A percentile compares a stretch with the other conserved stretches of the same genome.
Evolutionary conservation across 352 stramenopile genomes (phyloP).

Genomic region (Globisporangium uncinulatum): DNA sequence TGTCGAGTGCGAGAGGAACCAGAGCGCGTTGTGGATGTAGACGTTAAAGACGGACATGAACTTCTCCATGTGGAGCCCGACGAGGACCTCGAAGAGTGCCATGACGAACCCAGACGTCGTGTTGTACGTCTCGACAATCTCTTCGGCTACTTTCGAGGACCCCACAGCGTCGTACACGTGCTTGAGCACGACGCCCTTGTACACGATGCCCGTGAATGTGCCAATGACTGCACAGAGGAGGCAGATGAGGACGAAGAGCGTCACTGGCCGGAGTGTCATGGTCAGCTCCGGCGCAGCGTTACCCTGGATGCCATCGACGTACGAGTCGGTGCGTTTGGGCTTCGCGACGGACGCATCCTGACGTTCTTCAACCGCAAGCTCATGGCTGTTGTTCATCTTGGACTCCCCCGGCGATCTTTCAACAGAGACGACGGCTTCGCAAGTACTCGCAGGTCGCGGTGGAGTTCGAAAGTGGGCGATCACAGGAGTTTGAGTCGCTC

Average conservation of each 20-base stretch:
- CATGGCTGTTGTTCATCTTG: neutral
- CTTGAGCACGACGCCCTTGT: constrained; percentile 6
- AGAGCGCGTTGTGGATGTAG: constrained; percentile 46
- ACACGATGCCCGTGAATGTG: constrained; percentile 2
- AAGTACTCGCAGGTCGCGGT: too few species aligned
- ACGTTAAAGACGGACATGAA: constrained; percentile 34
- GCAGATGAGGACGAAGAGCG: constrained; percentile 3
- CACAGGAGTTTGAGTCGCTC: too few species aligned
- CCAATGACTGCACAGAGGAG: neutral
- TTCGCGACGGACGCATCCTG: neutral
- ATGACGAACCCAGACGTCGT: constrained; percentile 9
- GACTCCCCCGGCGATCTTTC: too few species aligned
- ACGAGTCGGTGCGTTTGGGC: neutral
- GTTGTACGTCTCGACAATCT: constrained; percentile 11
- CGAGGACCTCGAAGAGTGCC: constrained; percentile 32
- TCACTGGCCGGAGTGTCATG: constrained; percentile 1
- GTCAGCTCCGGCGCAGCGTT: neutral
- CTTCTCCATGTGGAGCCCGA: constrained; percentile 27
- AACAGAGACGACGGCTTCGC: too few species aligned
- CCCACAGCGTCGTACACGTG: constrained; percentile 8
- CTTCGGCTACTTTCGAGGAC: constrained; percentile 2
- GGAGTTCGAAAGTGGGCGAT: too few species aligned
- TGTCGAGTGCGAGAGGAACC: constrained; percentile 17
- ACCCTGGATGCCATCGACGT: constrained; percentile 3
- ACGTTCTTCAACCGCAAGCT: neutral